A percentile compares a stretch with the other conserved stretches of the same genome.
phyloP scores from a whole-genome alignment of 2,329 filamentous ascomycete genomes.

The Ceratocystis cacaofunesta region DNA sequence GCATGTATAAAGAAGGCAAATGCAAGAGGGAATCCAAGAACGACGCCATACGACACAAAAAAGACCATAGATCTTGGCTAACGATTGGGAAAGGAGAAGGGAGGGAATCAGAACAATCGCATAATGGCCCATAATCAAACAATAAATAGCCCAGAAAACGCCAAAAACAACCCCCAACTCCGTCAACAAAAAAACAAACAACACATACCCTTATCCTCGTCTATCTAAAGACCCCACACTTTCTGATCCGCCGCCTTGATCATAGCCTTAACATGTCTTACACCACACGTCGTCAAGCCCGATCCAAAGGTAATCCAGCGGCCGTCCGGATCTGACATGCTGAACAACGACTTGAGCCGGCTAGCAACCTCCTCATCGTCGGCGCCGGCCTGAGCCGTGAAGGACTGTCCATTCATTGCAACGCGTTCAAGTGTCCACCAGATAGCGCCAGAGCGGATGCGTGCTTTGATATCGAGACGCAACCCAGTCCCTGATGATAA shows the following conservation, averaged over 20 bases:
- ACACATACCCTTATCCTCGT: background rate
- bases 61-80: too few relatives aligned
- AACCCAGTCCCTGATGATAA: constrained; percentile 28
- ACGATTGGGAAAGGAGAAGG: background rate
- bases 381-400: constrained; percentile 1
- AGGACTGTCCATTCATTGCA: constrained; percentile 18
- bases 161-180: constrained; percentile 5
- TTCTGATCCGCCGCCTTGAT: constrained; percentile 16
- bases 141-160: background rate
- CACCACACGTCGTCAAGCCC: constrained; percentile 15
- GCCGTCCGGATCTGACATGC: constrained; percentile 8
- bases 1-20: background rate
- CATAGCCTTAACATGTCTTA: constrained; percentile 14
- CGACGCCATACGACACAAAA: too few relatives aligned
- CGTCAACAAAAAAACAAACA: background rate
- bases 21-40: too few relatives aligned
- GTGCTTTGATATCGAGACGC: constrained; percentile 33
- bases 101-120: constrained; percentile 1
- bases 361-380: constrained; percentile 5
- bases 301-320: constrained; percentile 22
- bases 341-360: constrained; percentile 10
- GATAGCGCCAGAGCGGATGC: constrained; percentile 31
- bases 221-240: constrained; percentile 13
- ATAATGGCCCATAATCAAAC: background rate
- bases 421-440: constrained; percentile 38